A percentile compares a stretch with the other conserved stretches of the same genome.
phyloP scores from a whole-genome alignment of 441 rosid genomes.

The Erysimum pusillum region DNA sequence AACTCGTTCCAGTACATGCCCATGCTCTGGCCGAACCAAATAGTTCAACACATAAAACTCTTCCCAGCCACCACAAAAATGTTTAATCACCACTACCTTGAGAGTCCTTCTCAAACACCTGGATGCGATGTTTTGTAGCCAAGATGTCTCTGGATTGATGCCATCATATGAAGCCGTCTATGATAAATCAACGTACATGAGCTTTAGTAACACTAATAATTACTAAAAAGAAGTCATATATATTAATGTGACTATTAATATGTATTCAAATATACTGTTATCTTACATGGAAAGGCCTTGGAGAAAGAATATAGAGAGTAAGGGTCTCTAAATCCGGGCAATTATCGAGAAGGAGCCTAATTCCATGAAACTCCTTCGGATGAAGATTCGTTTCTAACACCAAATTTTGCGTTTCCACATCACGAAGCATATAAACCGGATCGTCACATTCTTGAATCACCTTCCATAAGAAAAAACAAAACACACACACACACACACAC shows the following conservation, averaged over 20 bases:
- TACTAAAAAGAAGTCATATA: background rate
- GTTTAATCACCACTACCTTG: background rate
- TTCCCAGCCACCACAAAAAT: background rate
- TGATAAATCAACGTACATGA: background rate
- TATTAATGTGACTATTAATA: background rate
- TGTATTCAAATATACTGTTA: background rate
- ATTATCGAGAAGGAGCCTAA: constrained; percentile 54
- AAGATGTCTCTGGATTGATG: background rate
- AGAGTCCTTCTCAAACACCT: constrained; percentile 4
- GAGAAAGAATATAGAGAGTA: background rate
- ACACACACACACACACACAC: background rate
- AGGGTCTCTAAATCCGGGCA: constrained; percentile 47
- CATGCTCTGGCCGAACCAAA: background rate
- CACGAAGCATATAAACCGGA: constrained; percentile 17
- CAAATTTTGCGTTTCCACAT: constrained; percentile 47
- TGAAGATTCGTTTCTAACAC: constrained; percentile 53
- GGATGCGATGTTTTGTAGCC: background rate
- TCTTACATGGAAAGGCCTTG: background rate
- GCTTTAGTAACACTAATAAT: background rate
- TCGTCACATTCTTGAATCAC: constrained; percentile 42
- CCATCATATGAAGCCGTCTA: background rate
- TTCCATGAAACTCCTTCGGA: constrained; percentile 49
- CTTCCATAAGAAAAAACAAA: constrained; percentile 38
- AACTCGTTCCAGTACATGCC: background rate
- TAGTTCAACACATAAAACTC: background rate